These are phyloP conservation scores for Ceratopteris richardii DNA, from an alignment of 75 land plant species.

Conservation along the genomic window DNA sequence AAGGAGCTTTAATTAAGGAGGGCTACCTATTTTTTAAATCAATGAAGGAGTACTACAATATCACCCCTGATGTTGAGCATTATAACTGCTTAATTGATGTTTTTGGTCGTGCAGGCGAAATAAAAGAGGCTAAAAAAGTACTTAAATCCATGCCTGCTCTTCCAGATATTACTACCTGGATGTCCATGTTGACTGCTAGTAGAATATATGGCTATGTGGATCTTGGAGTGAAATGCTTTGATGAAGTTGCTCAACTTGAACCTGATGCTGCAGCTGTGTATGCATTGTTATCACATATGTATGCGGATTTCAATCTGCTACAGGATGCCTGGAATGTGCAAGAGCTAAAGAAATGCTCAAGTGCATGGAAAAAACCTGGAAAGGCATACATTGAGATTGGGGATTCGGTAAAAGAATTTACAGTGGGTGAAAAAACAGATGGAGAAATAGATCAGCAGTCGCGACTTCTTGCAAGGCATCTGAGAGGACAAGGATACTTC, in stretches of 20 bases:
- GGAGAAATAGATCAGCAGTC: neutral
- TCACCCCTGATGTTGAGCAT: neutral
- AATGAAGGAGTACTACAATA: neutral
- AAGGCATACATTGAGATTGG: slow-evolving; percentile 2
- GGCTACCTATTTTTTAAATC: slow-evolving; percentile 2
- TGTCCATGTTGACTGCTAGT: slow-evolving; percentile 6
- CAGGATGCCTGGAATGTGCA: neutral
- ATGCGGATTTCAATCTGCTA: neutral
- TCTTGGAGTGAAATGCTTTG: slow-evolving; percentile 4
- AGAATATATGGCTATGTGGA: slow-evolving; percentile 5
- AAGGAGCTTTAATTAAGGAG: slow-evolving; percentile 3
- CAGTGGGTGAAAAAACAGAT: neutral
- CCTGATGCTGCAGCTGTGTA: slow-evolving; percentile 2
- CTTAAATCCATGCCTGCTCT: neutral
- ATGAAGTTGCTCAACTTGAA: neutral
- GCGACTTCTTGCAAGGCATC: neutral
- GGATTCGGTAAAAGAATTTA: neutral
- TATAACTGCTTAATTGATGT: slow-evolving; percentile 5
- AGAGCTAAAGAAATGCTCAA: neutral
- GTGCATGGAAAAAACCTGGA: slow-evolving; percentile 8
- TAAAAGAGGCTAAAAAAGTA: neutral
- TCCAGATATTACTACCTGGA: slow-evolving; percentile 6
- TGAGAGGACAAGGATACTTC: neutral
- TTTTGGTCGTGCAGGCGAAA: neutral
- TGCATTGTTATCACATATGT: slow-evolving; percentile 6